Base-by-base conservation (phyloP, 225 moss, liverwort and hornwort species). In the Pseudoscleropodium purum region DNA sequence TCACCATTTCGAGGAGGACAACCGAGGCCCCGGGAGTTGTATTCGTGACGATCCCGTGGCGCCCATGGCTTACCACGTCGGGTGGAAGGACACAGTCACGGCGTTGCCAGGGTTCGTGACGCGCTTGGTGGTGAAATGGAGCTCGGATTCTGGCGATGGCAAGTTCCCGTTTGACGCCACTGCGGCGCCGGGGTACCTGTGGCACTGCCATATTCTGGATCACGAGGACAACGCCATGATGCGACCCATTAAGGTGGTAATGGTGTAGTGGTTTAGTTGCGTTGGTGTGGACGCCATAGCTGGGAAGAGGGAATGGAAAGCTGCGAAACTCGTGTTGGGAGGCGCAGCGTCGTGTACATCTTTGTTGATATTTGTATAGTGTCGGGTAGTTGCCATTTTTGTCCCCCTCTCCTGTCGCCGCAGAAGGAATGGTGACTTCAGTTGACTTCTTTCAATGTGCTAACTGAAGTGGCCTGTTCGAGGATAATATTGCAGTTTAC, bases 141-240 rank as follows among this genome's bases (percentile, higher is more conserved):
- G 85, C 5, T 86, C 94, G 7, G 86, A 88, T 51, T 79, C 86
- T 6, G 94, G 92, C 9, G 52, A 75, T 11, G 86, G 88, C 19
- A 61, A 81, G 24, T 96, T 95, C 34, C 76, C 90, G 1, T 94
- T 94, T 45, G 93, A 94, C 37, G 89, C 94, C 21, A 91, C 93
- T 9, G 83, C 90, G 2, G 59, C 80, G 43, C 92, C 94, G 0
- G 94, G 94, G 13, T 94, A 93, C 12, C 34, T 93, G 75, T 94
- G 91, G 93, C 94, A 94, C 78, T 94, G 94, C 88, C 94, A 94
- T 56, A 92, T 94, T 66, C 86, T 94, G 4, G 96, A 96, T 76
- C 96, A 96, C 82, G 96, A 96, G 88, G 96, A 96, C 75, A 96
- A 96, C 69, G 94, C 92, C 82, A 96, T 96, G 95, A 95, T 96